phyloP scores from a whole-genome alignment of 1,284 basidiomycete genomes.

The Pseudozyma tsukubaensis region DNA sequence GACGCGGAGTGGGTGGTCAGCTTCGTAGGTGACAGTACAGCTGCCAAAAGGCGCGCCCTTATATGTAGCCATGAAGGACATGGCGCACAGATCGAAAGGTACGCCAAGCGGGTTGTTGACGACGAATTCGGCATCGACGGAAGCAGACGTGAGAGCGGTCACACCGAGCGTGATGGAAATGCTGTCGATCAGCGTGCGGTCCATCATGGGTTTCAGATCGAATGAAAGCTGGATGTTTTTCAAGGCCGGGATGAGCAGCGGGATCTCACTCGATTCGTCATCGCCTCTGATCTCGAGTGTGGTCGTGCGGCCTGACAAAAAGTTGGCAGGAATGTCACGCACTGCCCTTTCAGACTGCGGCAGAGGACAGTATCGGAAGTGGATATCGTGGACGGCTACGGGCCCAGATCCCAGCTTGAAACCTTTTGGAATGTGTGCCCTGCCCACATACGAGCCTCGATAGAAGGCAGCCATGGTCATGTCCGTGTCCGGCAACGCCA shows the following conservation, averaged over 20 bases:
- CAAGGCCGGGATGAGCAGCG: slow-evolving; percentile 45
- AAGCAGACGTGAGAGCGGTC: slow-evolving; percentile 50
- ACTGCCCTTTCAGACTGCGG: slow-evolving; percentile 29
- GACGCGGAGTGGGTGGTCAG: slow-evolving; percentile 37
- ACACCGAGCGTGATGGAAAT: slow-evolving; percentile 57
- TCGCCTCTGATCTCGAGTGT: slow-evolving; percentile 57
- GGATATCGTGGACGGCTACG: slow-evolving; percentile 44
- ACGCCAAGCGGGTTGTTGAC: slow-evolving; percentile 59
- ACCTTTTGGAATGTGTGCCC: slow-evolving; percentile 41
- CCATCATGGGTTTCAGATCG: slow-evolving; percentile 54
- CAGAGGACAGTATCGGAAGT: slow-evolving; percentile 54
- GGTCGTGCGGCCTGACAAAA: slow-evolving; percentile 54
- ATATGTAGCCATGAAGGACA: slow-evolving; percentile 56
- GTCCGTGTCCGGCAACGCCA: slow-evolving; percentile 46
- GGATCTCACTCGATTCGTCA: slow-evolving; percentile 46
- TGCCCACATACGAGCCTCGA: slow-evolving; percentile 45
- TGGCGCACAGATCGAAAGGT: slow-evolving; percentile 48
- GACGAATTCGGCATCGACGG: slow-evolving; percentile 53
- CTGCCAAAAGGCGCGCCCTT: slow-evolving; percentile 53
- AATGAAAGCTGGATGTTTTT: slow-evolving; percentile 47
- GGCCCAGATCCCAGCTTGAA: slow-evolving; percentile 48
- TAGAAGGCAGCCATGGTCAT: slow-evolving; percentile 56
- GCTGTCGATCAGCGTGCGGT: slow-evolving; percentile 55
- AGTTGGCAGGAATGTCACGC: slow-evolving; percentile 52
- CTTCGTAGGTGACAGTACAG: slow-evolving; percentile 33